Percentiles rank a stretch among this genome's conserved stretches.
Evolutionary conservation across 352 stramenopile genomes (phyloP).

Genomic region (Peronosclerospora sorghi): DNA sequence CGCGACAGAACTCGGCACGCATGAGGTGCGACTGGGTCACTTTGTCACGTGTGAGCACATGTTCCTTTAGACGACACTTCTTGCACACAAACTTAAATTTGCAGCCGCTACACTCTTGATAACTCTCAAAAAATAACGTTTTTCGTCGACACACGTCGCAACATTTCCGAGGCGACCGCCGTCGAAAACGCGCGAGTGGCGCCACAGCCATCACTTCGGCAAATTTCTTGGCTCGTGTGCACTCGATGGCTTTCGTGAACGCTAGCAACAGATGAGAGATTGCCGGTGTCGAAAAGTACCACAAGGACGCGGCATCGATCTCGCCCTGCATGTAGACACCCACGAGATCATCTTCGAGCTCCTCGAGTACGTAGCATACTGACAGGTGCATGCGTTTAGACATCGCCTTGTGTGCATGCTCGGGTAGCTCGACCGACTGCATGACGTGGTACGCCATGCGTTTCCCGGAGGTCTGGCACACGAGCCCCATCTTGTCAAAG

Average conservation of each 20-base stretch:
- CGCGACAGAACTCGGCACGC: conserved; percentile 21
- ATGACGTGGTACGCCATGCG: conserved; percentile 34
- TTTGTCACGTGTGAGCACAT: conserved; percentile 16
- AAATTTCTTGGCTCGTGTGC: conserved; percentile 24
- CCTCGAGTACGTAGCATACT: conserved; percentile 31
- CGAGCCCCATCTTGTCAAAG: conserved; percentile 36
- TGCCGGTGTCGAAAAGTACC: conserved; percentile 19
- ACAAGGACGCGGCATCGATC: conserved; percentile 11
- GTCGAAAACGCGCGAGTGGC: conserved; percentile 3
- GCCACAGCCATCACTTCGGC: conserved; percentile 16
- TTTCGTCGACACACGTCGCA: conserved; percentile 24
- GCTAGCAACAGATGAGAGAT: conserved; percentile 17
- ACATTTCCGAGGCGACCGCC: conserved; percentile 8
- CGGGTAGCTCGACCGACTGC: conserved; percentile 28
- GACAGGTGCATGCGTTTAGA: conserved; percentile 17
- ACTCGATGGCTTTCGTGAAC: conserved; percentile 19
- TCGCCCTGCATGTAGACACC: conserved; percentile 29
- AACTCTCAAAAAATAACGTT: conserved; percentile 19
- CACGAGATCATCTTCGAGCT: conserved; percentile 20
- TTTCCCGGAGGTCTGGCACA: conserved; percentile 19
- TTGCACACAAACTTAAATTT: conserved; percentile 23
- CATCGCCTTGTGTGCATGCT: conserved; percentile 17
- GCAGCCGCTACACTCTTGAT: conserved; percentile 18
- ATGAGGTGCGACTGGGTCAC: conserved; percentile 11
- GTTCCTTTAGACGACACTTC: conserved; percentile 25